Evolutionary conservation across 345 rosid genomes (phyloP).

Genomic region (Populus simonii): DNA sequence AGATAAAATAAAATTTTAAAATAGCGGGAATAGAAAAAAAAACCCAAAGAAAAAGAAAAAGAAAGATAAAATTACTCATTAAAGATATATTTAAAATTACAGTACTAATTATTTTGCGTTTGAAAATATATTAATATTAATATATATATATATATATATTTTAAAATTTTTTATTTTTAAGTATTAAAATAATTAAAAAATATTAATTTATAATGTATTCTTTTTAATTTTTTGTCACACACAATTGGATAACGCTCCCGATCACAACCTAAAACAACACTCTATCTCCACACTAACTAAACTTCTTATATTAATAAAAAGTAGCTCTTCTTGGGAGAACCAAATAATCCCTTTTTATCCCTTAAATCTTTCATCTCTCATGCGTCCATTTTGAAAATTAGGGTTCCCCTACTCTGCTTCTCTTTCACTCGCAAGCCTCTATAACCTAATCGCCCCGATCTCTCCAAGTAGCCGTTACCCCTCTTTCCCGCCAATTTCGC

Average conservation of each 20-base stretch:
- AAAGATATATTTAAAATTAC: too few species aligned
- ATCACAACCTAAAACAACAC: not conserved
- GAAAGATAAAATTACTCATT: not conserved
- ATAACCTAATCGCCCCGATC: conserved; percentile 40
- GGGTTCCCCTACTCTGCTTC: conserved; percentile 44
- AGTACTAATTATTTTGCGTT: too few species aligned
- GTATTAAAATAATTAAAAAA: too few species aligned
- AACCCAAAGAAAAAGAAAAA: not conserved
- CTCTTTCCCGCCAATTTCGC: conserved; percentile 69
- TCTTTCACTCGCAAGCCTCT: conserved; percentile 3
- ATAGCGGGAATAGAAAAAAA: not conserved
- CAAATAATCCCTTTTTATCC: conserved; percentile 23
- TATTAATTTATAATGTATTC: too few species aligned
- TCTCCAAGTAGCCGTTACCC: conserved; percentile 43
- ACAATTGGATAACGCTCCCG: too few species aligned
- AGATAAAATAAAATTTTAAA: not conserved
- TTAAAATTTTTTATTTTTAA: too few species aligned
- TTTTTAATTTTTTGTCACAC: too few species aligned
- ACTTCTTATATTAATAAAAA: conserved; percentile 13
- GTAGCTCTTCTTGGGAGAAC: conserved; percentile 33
- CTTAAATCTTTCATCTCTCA: not conserved
- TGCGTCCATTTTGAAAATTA: conserved; percentile 30
- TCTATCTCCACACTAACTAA: not conserved
- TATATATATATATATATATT: too few species aligned
- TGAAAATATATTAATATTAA: too few species aligned